A percentile compares a stretch with the other conserved stretches of the same genome.
These are phyloP conservation scores for Daedalea quercina DNA, from an alignment of 768 basidiomycete genomes.

Conservation along the genomic window DNA sequence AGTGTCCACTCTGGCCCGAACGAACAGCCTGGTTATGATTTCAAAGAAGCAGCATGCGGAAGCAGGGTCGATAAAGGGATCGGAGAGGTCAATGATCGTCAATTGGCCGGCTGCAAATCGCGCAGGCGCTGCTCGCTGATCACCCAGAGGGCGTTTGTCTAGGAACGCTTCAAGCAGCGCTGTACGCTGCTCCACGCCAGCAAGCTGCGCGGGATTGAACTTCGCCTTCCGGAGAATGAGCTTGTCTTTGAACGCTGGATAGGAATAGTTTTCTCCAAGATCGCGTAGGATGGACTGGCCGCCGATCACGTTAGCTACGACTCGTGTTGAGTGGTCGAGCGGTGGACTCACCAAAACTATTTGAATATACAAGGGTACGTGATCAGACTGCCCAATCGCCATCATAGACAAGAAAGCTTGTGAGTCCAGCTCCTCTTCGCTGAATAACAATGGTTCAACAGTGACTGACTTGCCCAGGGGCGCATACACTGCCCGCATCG, in stretches of 20 bases:
- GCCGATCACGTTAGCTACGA: background rate
- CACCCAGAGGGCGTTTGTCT: conserved; percentile 21
- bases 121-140: conserved; percentile 16
- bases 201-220: conserved; percentile 51
- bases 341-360: conserved; percentile 45
- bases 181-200: conserved; percentile 57
- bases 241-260: conserved; percentile 38
- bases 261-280: conserved; percentile 54
- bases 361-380: conserved; percentile 65
- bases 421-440: conserved; percentile 58
- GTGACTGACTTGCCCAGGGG: conserved; percentile 34
- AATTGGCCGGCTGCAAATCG: conserved; percentile 48
- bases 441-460: conserved; percentile 50
- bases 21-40: conserved; percentile 58
- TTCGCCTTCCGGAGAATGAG: conserved; percentile 40
- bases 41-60: conserved; percentile 69
- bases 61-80: conserved; percentile 62
- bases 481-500: conserved; percentile 50
- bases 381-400: conserved; percentile 56
- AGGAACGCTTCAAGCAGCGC: conserved; percentile 55
- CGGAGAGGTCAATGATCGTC: conserved; percentile 66
- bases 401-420: conserved; percentile 69
- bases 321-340: background rate
- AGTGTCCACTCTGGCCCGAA: conserved; percentile 49
- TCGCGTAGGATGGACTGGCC: conserved; percentile 53